Evolutionary conservation across 2,329 filamentous ascomycete genomes (phyloP).

Genomic region (Lachnellula willkommii): DNA sequence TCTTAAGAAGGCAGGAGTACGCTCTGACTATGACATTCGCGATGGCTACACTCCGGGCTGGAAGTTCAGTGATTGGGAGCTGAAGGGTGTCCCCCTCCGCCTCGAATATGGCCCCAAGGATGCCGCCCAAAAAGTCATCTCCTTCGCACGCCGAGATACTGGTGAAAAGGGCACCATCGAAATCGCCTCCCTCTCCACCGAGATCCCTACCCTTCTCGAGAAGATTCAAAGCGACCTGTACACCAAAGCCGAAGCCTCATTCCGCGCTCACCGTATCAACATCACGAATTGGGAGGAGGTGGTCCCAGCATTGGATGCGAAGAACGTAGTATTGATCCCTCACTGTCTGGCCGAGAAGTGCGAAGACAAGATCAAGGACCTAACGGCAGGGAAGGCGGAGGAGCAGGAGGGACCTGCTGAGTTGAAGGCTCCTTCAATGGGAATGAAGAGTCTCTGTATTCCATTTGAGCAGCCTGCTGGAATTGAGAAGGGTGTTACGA

Average conservation of each 20-base stretch:
- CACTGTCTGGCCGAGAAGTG: constrained; percentile 78
- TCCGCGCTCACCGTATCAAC: constrained; percentile 72
- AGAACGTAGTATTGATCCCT: constrained; percentile 89
- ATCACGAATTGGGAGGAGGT: constrained; percentile 89
- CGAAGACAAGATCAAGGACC: constrained; percentile 91
- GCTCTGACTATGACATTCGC: constrained; percentile 74
- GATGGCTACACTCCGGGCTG: constrained; percentile 90
- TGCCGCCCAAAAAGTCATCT: constrained; percentile 76
- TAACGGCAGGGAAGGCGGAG: constrained; percentile 71
- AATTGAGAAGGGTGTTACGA: constrained; percentile 72
- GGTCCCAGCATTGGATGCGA: constrained; percentile 79
- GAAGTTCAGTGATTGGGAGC: constrained; percentile 99
- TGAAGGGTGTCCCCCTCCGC: constrained; percentile 89
- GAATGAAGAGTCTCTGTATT: constrained; percentile 71
- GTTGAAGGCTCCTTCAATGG: constrained; percentile 63
- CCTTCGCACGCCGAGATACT: constrained; percentile 80
- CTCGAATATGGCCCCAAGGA: constrained; percentile 97
- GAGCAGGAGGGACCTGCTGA: constrained; percentile 37
- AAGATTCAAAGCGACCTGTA: constrained; percentile 83
- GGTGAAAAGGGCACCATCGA: constrained; percentile 76
- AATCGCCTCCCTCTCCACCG: constrained; percentile 65
- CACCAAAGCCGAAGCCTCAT: constrained; percentile 66
- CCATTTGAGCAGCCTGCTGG: constrained; percentile 83
- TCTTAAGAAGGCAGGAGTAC: constrained; percentile 68
- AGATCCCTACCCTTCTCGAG: constrained; percentile 77